Evolutionary conservation across 805 yeast species (phyloP).

Genomic region (Candida palmyrensis): DNA sequence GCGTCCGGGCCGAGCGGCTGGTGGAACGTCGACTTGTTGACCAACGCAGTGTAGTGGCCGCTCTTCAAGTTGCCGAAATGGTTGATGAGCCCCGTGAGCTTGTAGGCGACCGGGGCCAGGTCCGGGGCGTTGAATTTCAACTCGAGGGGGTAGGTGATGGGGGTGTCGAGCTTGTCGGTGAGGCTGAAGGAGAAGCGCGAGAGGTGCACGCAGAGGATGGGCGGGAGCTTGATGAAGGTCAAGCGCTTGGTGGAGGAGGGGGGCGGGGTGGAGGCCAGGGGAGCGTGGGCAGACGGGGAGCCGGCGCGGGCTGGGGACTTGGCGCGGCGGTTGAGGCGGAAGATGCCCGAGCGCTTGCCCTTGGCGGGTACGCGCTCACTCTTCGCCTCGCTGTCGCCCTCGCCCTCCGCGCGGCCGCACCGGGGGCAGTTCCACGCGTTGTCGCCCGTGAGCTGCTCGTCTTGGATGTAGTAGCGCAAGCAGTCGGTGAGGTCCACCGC

Average conservation of each 20-base stretch:
- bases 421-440: conserved; percentile 85
- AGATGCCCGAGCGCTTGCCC: conserved; percentile 3
- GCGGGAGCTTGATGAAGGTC: conserved; percentile 30
- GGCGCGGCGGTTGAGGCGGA: neutral
- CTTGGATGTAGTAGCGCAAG: conserved; percentile 53
- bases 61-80: conserved; percentile 66
- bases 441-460: conserved; percentile 65
- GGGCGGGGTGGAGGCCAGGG: neutral
- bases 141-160: conserved; percentile 51
- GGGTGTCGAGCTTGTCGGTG: conserved; percentile 47
- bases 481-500: conserved; percentile 54
- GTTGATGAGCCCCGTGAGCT: conserved; percentile 58
- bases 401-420: conserved; percentile 36
- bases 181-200: conserved; percentile 44
- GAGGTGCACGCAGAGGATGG: conserved; percentile 34
- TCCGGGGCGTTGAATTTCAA: conserved; percentile 38
- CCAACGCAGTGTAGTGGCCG: conserved; percentile 73
- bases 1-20: conserved; percentile 2
- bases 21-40: conserved; percentile 37
- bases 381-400: conserved; percentile 19
- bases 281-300: neutral
- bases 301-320: neutral
- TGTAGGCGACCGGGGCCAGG: conserved; percentile 40
- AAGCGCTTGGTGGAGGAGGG: conserved; percentile 20
- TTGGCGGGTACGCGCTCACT: conserved; percentile 6